Conservation (phyloP, 2,329 filamentous ascomycete species). For the Fusarium sublunatum region DNA sequence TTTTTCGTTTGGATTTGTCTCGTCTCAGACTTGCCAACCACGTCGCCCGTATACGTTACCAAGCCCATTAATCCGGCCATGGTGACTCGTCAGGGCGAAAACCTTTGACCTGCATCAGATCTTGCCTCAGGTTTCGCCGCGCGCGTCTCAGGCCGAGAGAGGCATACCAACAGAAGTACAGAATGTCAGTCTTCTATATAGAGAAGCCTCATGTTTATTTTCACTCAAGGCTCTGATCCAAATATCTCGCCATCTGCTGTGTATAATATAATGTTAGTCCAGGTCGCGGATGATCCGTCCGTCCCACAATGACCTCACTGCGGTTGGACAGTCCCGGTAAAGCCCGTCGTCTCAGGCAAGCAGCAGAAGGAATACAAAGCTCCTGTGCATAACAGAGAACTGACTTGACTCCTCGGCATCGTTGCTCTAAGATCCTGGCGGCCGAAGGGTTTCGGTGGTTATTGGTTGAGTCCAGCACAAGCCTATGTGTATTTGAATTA, state of each 20-base stretch:
- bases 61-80: conserved; percentile 21
- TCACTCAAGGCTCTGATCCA: neutral
- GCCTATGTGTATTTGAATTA: neutral
- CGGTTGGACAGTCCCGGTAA: conserved; percentile 16
- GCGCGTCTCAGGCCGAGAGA: conserved; percentile 9
- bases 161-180: conserved; percentile 1
- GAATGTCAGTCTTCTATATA: too few relatives aligned
- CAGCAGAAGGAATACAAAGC: neutral
- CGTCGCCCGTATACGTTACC: conserved; percentile 10
- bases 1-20: conserved; percentile 29
- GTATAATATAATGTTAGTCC: conserved; percentile 37
- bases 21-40: conserved; percentile 24
- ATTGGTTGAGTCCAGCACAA: conserved; percentile 6
- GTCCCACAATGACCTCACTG: conserved; percentile 39
- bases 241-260: conserved; percentile 43
- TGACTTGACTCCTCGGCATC: neutral
- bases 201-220: too few relatives aligned
- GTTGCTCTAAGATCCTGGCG: neutral
- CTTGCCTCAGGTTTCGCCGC: conserved; percentile 18
- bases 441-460: neutral
- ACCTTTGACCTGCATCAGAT: conserved; percentile 11
- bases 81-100: conserved; percentile 14
- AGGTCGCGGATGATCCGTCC: conserved; percentile 27
- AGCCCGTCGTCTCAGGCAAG: conserved; percentile 15
- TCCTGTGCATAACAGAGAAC: neutral